A percentile compares a stretch with the other conserved stretches of the same genome.
phyloP scores from a whole-genome alignment of 2,329 filamentous ascomycete genomes.

The Aspergillus phoenicis region DNA sequence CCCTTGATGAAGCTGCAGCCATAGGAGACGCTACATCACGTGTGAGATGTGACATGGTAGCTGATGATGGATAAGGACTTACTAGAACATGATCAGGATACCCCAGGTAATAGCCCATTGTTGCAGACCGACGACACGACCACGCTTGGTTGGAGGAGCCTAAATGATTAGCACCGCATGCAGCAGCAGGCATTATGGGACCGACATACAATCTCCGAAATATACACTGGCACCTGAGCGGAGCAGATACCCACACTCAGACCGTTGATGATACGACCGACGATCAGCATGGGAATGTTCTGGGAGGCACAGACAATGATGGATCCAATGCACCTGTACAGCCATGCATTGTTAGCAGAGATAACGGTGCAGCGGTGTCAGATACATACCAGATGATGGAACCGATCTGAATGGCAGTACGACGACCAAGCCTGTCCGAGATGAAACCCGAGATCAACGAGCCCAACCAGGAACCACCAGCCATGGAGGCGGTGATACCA shows the following conservation, averaged over 20 bases:
- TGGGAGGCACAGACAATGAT: conserved; percentile 65
- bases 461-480: conserved; percentile 69
- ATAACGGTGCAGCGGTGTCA: not conserved
- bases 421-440: conserved; percentile 59
- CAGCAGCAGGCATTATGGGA: conserved; percentile 59
- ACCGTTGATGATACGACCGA: conserved; percentile 71
- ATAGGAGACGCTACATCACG: conserved; percentile 50
- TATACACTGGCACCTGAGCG: conserved; percentile 70
- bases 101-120: conserved; percentile 76
- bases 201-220: conserved; percentile 61
- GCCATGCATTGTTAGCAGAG: conserved; percentile 1
- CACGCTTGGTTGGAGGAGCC: conserved; percentile 57
- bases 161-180: conserved; percentile 47
- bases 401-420: conserved; percentile 56
- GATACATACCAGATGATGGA: conserved; percentile 51
- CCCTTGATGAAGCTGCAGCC: conserved; percentile 65
- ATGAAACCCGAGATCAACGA: conserved; percentile 58
- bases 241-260: conserved; percentile 74
- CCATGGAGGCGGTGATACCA: conserved; percentile 73
- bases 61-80: conserved; percentile 54
- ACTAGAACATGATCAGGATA: conserved; percentile 70
- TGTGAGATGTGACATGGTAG: not conserved
- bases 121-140: conserved; percentile 69
- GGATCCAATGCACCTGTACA: conserved; percentile 53
- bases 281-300: conserved; percentile 70